Evolutionary conservation across 805 yeast species (phyloP).

Genomic region (Cephaloascus albidus): DNA sequence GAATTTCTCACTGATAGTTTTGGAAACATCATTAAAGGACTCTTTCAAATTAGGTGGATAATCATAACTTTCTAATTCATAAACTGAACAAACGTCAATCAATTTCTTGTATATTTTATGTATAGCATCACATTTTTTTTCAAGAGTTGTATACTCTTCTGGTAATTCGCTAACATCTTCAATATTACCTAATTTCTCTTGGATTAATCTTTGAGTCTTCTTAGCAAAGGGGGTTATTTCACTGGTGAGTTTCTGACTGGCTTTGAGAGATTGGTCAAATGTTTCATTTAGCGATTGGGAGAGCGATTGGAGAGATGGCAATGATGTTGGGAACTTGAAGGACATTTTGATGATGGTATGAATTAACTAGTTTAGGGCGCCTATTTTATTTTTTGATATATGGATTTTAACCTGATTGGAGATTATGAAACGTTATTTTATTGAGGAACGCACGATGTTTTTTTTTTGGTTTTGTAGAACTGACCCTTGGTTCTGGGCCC

Average conservation of each 20-base stretch:
- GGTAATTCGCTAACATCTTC: constrained; percentile 70
- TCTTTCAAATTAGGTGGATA: constrained; percentile 76
- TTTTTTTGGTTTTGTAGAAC: too few species aligned
- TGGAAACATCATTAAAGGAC: constrained; percentile 52
- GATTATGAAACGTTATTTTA: too few species aligned
- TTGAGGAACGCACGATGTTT: too few species aligned
- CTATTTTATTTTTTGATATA: too few species aligned
- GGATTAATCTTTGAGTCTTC: constrained; percentile 50
- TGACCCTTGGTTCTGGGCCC: too few species aligned
- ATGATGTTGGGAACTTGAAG: constrained; percentile 26
- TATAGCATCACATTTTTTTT: constrained; percentile 56
- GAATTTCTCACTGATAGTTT: constrained; percentile 44
- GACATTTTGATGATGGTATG: too few species aligned
- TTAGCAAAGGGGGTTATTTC: constrained; percentile 47
- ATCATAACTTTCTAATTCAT: constrained; percentile 68
- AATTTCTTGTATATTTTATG: constrained; percentile 48
- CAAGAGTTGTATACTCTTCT: constrained; percentile 59
- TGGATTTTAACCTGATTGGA: too few species aligned
- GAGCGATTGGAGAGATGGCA: constrained; percentile 16
- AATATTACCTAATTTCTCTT: constrained; percentile 54
- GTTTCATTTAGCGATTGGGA: constrained; percentile 29
- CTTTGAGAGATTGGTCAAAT: constrained; percentile 25
- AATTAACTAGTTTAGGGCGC: too few species aligned
- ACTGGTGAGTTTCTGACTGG: constrained; percentile 27
- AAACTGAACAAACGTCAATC: constrained; percentile 47